Evolutionary conservation across 768 basidiomycete genomes (phyloP), one percentile per base, ranked within the genome.

Genomic region (Collybiopsis luxurians): DNA sequence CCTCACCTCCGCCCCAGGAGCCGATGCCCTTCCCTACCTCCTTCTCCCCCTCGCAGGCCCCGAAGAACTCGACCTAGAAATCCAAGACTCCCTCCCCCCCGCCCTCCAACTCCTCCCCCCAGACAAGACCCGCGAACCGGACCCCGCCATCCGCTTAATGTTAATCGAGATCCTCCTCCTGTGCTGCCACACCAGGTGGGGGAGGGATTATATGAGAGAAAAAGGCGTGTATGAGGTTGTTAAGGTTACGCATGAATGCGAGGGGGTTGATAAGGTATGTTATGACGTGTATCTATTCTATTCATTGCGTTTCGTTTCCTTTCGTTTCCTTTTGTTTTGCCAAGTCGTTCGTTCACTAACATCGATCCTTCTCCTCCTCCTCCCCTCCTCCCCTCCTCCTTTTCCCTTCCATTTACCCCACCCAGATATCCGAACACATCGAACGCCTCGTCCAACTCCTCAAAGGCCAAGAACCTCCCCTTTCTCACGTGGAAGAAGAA

Each of bases 1-100:
- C 89, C 1, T 85, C 86, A 17, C 73, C 71, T 70, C 69, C 2
- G 84, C 87, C 2, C 84, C 90, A 2, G 94, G 95, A 4, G 84
- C 98, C 34, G 89, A 94, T 69, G 82, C 89, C 2, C 78, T 98
- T 10, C 89, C 92, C 0, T 90, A 86, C 66, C 77, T 99, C 11
- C 79, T 99, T 2, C 81, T 95, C 0, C 96, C 97, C 0, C 76
- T 99, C 2, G 94, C 96, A 40, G 95, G 96, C 5, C 89, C 94
- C 1, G 97, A 98, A 70, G 97, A 98, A 71, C 87, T 92, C 58
- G 95, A 97, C 56, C 77, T 96, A 1, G 95, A 98, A 59, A 92
- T 92, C 40, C 90, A 93, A 75, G 97, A 99, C 62, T 85, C 84
- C 42, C 79, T 99, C 0, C 94, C 89, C 0, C 74, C 84, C 12